A percentile compares a stretch with the other conserved stretches of the same genome.
Evolutionary conservation across 305 asterid genomes (phyloP).

Genomic region (Petunia hybrid): DNA sequence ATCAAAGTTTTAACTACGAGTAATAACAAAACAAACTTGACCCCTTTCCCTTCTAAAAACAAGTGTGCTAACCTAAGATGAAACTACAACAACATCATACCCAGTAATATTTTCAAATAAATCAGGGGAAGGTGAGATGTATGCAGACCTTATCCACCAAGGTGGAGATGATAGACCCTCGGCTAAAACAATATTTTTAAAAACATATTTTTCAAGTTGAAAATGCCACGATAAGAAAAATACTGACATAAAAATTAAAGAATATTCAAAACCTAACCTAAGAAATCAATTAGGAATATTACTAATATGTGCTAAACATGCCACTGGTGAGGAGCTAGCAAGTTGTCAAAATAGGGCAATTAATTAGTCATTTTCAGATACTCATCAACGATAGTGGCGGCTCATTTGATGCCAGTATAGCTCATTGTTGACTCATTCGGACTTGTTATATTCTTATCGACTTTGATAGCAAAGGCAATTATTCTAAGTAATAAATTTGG

Average conservation of each 20-base stretch:
- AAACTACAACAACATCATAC: too few species aligned
- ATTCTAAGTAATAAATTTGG: not conserved
- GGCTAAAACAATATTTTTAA: too few species aligned
- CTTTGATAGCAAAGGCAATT: not conserved
- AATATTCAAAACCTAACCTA: not conserved
- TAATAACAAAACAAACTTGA: too few species aligned
- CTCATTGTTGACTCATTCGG: not conserved
- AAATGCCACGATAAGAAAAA: too few species aligned
- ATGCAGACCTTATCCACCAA: too few species aligned
- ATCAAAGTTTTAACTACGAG: too few species aligned
- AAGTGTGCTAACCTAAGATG: too few species aligned
- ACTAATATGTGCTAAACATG: not conserved
- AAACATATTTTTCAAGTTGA: too few species aligned
- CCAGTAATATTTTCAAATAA: too few species aligned
- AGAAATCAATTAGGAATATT: not conserved
- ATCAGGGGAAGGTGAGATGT: too few species aligned
- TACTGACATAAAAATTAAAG: not conserved
- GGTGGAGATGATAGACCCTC: too few species aligned
- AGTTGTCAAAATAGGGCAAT: constrained; percentile 4
- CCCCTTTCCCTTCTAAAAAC: too few species aligned
- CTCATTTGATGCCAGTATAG: constrained; percentile 9
- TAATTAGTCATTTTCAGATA: not conserved
- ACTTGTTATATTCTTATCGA: not conserved
- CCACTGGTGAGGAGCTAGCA: not conserved
- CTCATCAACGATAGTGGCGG: not conserved